Conservation (phyloP, 345 rosid species). For the Camelina hispida region DNA sequence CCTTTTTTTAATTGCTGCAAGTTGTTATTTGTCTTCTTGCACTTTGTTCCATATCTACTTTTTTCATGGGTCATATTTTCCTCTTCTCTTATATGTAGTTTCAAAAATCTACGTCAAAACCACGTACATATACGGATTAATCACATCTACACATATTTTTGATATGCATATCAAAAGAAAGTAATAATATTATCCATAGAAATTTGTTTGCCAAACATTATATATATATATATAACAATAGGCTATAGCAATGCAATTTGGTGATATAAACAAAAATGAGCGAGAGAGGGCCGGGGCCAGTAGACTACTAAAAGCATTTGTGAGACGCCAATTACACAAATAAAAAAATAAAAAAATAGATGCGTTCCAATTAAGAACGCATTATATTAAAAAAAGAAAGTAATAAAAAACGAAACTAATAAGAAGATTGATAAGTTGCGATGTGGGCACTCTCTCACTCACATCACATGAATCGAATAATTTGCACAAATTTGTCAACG, state of each 20-base stretch:
- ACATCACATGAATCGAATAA: conserved; percentile 16
- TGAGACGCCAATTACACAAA: conserved; percentile 18
- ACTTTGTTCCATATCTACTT: conserved; percentile 24
- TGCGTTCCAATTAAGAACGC: conserved; percentile 46
- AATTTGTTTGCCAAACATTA: background rate
- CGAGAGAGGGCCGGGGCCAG: background rate
- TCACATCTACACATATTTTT: background rate
- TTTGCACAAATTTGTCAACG: conserved; percentile 37
- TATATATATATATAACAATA: background rate
- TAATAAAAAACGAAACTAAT: background rate
- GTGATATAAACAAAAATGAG: background rate
- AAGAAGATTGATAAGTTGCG: background rate
- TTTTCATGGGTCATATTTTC: background rate
- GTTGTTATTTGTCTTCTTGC: conserved; percentile 36
- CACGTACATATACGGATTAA: background rate
- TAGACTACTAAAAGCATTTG: background rate
- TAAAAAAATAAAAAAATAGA: conserved; percentile 2
- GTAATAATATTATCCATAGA: background rate
- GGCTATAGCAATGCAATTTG: background rate
- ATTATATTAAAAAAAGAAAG: background rate
- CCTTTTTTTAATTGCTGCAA: background rate
- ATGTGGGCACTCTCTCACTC: background rate
- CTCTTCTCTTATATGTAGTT: no score
- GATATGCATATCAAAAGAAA: no score
- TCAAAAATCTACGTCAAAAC: background rate